Evolutionary conservation across 2,329 filamentous ascomycete species (phyloP), one percentile per base, ranked within the genome.

Genomic region (Beauveria scarabaeidicola): DNA sequence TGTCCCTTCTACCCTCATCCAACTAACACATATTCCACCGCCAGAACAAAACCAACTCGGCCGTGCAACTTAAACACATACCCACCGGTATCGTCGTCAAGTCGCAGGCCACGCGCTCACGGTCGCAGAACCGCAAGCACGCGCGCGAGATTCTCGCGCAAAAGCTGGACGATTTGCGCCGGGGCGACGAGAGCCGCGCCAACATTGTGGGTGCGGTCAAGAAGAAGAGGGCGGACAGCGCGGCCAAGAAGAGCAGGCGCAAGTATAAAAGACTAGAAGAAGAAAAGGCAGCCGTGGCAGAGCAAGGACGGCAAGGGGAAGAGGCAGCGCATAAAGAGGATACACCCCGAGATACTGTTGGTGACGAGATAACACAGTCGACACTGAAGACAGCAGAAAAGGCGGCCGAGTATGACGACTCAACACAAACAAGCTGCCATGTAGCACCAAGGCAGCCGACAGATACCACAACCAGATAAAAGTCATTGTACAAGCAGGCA

Each of bases 31-130:
- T 23, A 8, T n/a, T 27, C 41, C 17, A 13, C 29, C 46, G 7
- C 52, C 62, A 87, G 88, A 99, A 99, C 76, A 99, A 99, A 84
- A 99, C 94, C 27, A 91, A 87, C 64, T 97, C 90, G 0, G 93
- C 93, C 41, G 93, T 97, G 2, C 94, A 99, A 72, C 80, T 99
- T 40, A 94, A 88, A 66, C 94, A 99, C 73, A 76, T 89, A 17
- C 91, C 93, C 6, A 96, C 92, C 0, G 93, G 93, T 62, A 85
- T 97, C 57, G 92, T 97, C 15, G 84, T 99, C 63, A 99, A 99
- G 76, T 93, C 85, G 59, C 94, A 99, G 74, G 91, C 88, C 21
- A 97, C 94, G 9, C 86, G 94, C 52, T 95, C 90, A 1, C 85
- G 91, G 19, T 83, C 83, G 60, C 89, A 96, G 74, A 99, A 99